A percentile compares a stretch with the other conserved stretches of the same genome.
phyloP scores from a whole-genome alignment of 345 rosid species.

The Eucalyptus melliodora region DNA sequence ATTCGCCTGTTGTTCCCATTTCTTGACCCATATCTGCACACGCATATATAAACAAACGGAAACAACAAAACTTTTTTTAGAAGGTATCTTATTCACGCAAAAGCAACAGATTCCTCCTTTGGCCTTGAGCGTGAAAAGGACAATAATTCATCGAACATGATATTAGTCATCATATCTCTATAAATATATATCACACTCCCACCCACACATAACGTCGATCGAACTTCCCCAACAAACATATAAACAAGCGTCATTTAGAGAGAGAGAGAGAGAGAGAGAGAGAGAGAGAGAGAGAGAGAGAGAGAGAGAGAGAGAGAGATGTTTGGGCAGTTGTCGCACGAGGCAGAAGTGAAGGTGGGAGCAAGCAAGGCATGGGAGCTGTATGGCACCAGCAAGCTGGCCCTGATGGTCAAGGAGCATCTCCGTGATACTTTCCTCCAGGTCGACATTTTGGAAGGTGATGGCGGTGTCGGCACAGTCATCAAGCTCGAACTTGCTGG shows the following conservation, averaged over 20 bases:
- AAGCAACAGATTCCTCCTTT: neutral
- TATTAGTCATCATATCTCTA: neutral
- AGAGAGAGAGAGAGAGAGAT: neutral
- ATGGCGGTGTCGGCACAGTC: slow-evolving; percentile 8
- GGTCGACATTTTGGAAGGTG: slow-evolving; percentile 5
- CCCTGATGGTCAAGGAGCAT: neutral
- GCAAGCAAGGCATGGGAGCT: slow-evolving; percentile 3
- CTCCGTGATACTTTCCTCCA: neutral
- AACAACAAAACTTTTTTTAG: neutral
- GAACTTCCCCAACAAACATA: neutral
- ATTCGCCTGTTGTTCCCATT: neutral
- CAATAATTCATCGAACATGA: neutral
- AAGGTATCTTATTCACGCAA: neutral
- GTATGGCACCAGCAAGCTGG: neutral
- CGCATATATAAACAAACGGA: neutral
- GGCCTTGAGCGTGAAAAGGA: neutral
- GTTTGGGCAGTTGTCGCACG: neutral
- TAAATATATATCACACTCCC: neutral
- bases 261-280: neutral
- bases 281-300: no score
- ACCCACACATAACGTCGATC: neutral
- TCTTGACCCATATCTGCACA: neutral
- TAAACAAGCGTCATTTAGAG: neutral
- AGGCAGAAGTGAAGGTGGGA: neutral
- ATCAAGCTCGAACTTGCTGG: neutral